Base-by-base conservation (phyloP, 1,284 basidiomycete genomes). In the Cystobasidium slooffiae region DNA sequence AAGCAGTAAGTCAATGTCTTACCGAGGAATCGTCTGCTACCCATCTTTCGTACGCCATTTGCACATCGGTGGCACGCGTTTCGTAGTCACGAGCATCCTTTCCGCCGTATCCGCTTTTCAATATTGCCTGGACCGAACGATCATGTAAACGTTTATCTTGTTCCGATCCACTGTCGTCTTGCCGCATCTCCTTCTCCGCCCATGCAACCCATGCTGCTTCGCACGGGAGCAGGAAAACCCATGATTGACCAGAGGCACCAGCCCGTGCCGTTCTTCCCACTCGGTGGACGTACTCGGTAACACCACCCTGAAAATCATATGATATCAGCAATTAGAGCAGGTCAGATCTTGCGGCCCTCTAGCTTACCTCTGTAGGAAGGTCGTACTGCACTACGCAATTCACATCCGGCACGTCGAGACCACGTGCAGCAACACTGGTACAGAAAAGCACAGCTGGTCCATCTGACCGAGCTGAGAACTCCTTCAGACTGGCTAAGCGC, bases 221-320 rank as follows among this genome's bases (percentile, higher is more conserved):
- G 75, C 88, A 91, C 0, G 94, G 94, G 1, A 89, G 84, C 47
- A 99, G 88, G 76, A 99, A 89, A 77, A 91, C 90, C 94, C 96
- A 99, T 1, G 93, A 93, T 82, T 98, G 92, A 62, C 90, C 90
- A 12, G 86, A 85, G 75, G 86, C 91, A 20, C 97, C 97, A 1
- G 91, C 96, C 82, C 97, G 92, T 9, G 97, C 97, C 0, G 97
- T 99, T 75, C 97, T 89, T 37, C 97, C 97, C 6, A 99, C 92
- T 58, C 97, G 88, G 84, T 99, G 97, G 6, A 99, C 89, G 80
- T 99, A 99, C 82, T 99, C 97, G 24, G 91, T 97, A 18, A 91
- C 90, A 1, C 97, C 96, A 16, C 94, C 93, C 84, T 79, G 58
- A 0, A n/a, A 1, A 18, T 49, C 12, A 12, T 7, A 31, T 49